Percentiles rank a stretch among this genome's conserved stretches.
phyloP scores from a whole-genome alignment of 257 asterid genomes.

The Verbena officinalis region DNA sequence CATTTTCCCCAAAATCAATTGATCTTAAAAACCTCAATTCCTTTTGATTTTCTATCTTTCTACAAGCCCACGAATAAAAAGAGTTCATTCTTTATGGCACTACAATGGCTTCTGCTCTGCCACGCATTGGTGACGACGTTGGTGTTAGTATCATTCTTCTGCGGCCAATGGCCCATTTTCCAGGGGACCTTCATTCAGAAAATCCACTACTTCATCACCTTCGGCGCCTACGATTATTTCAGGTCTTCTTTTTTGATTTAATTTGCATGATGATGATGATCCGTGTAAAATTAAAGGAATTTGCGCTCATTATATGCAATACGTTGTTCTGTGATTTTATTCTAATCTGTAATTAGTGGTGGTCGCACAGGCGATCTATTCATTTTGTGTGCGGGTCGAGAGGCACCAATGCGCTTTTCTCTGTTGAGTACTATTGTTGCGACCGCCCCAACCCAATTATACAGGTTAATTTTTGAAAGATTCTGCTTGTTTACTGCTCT shows the following conservation, averaged over 20 bases:
- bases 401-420: constrained; percentile 65
- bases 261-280: background rate
- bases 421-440: constrained; percentile 80
- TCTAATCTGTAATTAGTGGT: constrained; percentile 25
- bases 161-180: constrained; percentile 98
- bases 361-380: constrained; percentile 65
- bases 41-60: background rate
- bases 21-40: background rate
- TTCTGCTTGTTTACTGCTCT: background rate
- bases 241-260: constrained; percentile 38
- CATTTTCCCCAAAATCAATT: background rate
- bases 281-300: too few species aligned
- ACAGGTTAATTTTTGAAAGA: constrained; percentile 49
- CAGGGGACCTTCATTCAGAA: constrained; percentile 84
- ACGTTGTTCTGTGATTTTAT: background rate
- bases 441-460: constrained; percentile 91
- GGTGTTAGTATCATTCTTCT: constrained; percentile 82
- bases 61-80: too few species aligned
- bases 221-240: constrained; percentile 83
- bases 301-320: background rate
- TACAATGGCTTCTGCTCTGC: constrained; percentile 83
- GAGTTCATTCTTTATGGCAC: constrained; percentile 57
- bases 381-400: constrained; percentile 63
- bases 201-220: constrained; percentile 77
- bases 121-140: constrained; percentile 75